Conservation (phyloP, 345 rosid genomes). For the Camelina neglecta region DNA sequence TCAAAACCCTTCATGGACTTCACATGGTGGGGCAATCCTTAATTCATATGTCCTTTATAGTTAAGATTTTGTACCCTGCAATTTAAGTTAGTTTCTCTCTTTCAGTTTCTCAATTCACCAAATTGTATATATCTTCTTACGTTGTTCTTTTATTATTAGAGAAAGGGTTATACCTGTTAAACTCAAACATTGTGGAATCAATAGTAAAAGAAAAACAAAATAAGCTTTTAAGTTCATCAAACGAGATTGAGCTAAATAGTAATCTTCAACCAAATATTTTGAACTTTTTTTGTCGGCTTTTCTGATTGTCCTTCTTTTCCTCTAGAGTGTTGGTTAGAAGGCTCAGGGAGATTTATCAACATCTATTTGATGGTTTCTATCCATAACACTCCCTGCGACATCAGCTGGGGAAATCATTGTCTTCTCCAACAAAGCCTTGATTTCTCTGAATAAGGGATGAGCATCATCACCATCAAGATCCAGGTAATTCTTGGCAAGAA, state of each 20-base stretch:
- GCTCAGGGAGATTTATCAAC: constrained; percentile 37
- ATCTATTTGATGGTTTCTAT: constrained; percentile 30
- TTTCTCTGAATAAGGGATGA: constrained; percentile 33
- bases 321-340: constrained; percentile 40
- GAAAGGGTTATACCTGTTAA: too few relatives aligned
- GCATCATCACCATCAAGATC: constrained; percentile 38
- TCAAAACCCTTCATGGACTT: too few relatives aligned
- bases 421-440: constrained; percentile 44
- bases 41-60: too few relatives aligned
- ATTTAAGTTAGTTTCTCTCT: too few relatives aligned
- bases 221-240: too few relatives aligned
- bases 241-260: neutral
- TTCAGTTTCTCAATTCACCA: too few relatives aligned
- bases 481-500: constrained; percentile 50
- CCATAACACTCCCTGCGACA: constrained; percentile 51
- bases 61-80: too few relatives aligned
- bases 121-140: too few relatives aligned
- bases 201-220: too few relatives aligned
- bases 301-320: constrained; percentile 21
- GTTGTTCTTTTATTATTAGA: too few relatives aligned
- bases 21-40: too few relatives aligned
- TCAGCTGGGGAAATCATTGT: constrained; percentile 50
- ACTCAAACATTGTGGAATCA: too few relatives aligned
- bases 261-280: constrained; percentile 24
- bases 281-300: neutral